phyloP scores from a whole-genome alignment of 202 grass and related monocot genomes.

The Cymbopogon flexuosus region DNA sequence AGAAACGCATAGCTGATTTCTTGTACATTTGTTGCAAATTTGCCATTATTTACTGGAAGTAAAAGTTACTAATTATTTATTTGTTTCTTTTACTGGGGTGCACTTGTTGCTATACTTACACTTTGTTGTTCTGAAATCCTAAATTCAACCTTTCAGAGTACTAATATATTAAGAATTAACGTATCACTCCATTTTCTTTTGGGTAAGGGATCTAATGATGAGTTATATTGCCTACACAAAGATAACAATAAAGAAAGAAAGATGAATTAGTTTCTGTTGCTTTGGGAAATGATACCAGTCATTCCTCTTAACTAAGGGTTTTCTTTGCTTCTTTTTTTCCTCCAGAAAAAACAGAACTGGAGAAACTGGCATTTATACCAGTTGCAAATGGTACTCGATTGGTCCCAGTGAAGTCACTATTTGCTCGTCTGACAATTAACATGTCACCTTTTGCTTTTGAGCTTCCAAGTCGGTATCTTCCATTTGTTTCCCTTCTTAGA shows the following conservation, averaged over 20 bases:
- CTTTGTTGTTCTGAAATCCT: neutral
- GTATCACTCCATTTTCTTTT: neutral
- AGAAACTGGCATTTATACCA: slow-evolving; percentile 84
- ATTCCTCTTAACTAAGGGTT: slow-evolving; percentile 7
- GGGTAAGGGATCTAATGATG: neutral
- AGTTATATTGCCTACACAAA: neutral
- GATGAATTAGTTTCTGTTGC: slow-evolving; percentile 15
- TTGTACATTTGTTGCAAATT: neutral
- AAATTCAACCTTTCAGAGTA: slow-evolving; percentile 2
- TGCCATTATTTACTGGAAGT: neutral
- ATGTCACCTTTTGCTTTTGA: slow-evolving; percentile 98
- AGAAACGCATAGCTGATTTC: neutral
- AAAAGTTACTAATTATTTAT: neutral
- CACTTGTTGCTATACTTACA: slow-evolving; percentile 4
- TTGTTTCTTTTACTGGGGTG: slow-evolving; percentile 6
- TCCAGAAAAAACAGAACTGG: slow-evolving; percentile 72
- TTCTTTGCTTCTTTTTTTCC: slow-evolving; percentile 30
- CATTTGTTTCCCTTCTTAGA: slow-evolving; percentile 78
- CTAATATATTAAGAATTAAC: neutral
- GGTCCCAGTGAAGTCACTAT: slow-evolving; percentile 75
- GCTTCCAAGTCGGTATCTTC: slow-evolving; percentile 72
- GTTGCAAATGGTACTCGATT: slow-evolving; percentile 96
- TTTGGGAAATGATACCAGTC: neutral
- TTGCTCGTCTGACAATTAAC: slow-evolving; percentile 76
- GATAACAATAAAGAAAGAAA: neutral